Evolutionary conservation across 1,284 basidiomycete genomes (phyloP).

Genomic region (Bondarzewia mesenterica): DNA sequence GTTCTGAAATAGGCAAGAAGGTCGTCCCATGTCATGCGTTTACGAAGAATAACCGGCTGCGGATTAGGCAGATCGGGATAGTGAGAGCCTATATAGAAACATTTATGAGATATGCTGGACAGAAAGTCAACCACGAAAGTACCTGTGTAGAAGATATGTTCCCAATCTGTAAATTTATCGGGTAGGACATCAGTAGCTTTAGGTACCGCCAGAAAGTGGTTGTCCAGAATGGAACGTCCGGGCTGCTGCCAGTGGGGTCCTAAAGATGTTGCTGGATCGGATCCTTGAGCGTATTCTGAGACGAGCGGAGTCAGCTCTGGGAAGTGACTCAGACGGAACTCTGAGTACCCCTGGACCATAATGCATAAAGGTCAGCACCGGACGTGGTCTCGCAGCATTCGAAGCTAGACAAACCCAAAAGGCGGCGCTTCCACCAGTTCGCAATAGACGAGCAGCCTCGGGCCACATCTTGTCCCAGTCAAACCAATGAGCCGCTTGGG

Average conservation of each 20-base stretch:
- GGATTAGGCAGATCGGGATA: conserved; percentile 35
- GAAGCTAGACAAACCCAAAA: conserved; percentile 59
- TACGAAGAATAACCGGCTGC: conserved; percentile 50
- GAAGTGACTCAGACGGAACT: conserved; percentile 60
- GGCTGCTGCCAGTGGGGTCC: conserved; percentile 79
- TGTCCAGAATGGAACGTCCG: conserved; percentile 69
- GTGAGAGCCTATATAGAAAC: conserved; percentile 23
- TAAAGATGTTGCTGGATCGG: conserved; percentile 42
- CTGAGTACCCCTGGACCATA: conserved; percentile 79
- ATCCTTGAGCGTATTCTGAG: conserved; percentile 50
- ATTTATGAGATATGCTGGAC: too few relatives aligned
- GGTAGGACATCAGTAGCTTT: conserved; percentile 37
- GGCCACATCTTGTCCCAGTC: conserved; percentile 68
- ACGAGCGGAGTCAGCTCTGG: conserved; percentile 55
- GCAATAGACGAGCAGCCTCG: conserved; percentile 56
- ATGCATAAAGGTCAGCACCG: background rate
- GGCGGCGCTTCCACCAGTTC: conserved; percentile 63
- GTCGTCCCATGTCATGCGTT: conserved; percentile 55
- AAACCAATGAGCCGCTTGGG: conserved; percentile 87
- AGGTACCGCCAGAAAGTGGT: conserved; percentile 62
- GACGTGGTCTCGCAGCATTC: background rate
- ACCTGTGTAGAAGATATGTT: conserved; percentile 52
- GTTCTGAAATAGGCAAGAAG: conserved; percentile 67
- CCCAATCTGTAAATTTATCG: conserved; percentile 30
- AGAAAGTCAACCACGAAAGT: conserved; percentile 1